Base-by-base conservation (phyloP, 768 basidiomycete species). In the Mycena rosella region DNA sequence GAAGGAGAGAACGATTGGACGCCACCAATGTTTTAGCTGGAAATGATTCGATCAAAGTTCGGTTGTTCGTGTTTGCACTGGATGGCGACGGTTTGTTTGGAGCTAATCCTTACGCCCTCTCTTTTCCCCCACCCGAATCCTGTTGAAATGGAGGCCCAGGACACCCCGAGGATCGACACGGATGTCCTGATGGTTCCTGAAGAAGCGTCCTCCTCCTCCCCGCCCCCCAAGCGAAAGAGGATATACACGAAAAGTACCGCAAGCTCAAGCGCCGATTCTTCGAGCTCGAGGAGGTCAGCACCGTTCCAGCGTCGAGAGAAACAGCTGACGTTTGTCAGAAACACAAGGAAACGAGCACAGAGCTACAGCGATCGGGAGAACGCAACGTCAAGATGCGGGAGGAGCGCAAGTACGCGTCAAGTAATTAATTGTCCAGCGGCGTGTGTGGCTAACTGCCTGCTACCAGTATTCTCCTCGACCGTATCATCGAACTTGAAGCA, bases 211-310 rank as follows among this genome's bases (percentile, higher is more conserved):
- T 52, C 57, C 2, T 54, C 44, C 26, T 30, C 65, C 13, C 29
- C 58, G 10, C 76, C 79, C 13, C 79, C 75, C 32, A 83, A 49
- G 68, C 78, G 38, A 76, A 80, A 59, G 84, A 86, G 64, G 89
- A 89, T 55, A 75, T 84, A 68, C 72, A 73, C 52, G 90, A 91
- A 79, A 92, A 91, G 78, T 90, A 91, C 77, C 79, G 73, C 64
- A 87, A 84, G 70, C 81, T 92, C 58, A 93, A 93, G 75, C 79
- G 88, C 47, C 87, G 87, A 44, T 90, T 86, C 75, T 85, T 86
- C 69, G 89, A 91, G 60, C 85, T 92, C 45, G 89, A 92, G 72
- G 88, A 92, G 86, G 92, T 92, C 60, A 72, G 88, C 80, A 52
- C 42, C 51, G 36, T 27, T 52, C 27, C 10, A 4, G 14, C 45